A percentile compares a stretch with the other conserved stretches of the same genome.
Evolutionary conservation across 2,329 filamentous ascomycete genomes (phyloP).

Genomic region (Grosmannia penicillata): DNA sequence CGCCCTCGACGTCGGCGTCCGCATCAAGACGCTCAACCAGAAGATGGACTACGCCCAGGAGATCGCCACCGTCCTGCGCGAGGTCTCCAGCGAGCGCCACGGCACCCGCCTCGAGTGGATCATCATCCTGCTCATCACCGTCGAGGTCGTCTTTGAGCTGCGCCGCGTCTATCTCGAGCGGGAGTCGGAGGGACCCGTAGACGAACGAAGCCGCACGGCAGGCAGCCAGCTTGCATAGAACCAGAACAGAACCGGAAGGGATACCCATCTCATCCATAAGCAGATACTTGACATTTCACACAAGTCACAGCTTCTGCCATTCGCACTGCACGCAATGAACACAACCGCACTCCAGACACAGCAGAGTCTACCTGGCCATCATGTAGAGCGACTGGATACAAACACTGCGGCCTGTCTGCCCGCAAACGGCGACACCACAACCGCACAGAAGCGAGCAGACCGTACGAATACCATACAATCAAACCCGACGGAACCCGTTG

Average conservation of each 20-base stretch:
- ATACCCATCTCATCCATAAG: too few relatives aligned
- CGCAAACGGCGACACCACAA: not conserved
- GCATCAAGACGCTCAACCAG: conserved; percentile 85
- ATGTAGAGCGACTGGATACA: too few relatives aligned
- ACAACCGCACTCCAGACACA: too few relatives aligned
- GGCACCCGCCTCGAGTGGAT: conserved; percentile 83
- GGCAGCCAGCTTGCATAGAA: not conserved
- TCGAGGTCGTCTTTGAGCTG: conserved; percentile 84
- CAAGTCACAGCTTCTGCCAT: too few relatives aligned
- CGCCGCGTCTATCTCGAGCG: conserved; percentile 42
- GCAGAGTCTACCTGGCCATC: too few relatives aligned
- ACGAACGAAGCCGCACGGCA: not conserved
- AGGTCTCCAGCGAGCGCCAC: conserved; percentile 82
- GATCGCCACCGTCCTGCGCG: conserved; percentile 76
- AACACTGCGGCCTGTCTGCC: too few relatives aligned
- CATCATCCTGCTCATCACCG: conserved; percentile 83
- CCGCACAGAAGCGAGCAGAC: too few relatives aligned
- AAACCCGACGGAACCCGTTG: too few relatives aligned
- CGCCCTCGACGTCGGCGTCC: conserved; percentile 77
- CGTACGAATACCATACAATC: too few relatives aligned
- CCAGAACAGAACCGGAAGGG: not conserved
- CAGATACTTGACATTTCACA: too few relatives aligned
- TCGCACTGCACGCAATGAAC: too few relatives aligned
- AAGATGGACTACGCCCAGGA: conserved; percentile 98
- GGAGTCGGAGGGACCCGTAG: too few relatives aligned